Conservation (phyloP, 371 early-diverging fungal genomes). For the Mucor plumbeus region DNA sequence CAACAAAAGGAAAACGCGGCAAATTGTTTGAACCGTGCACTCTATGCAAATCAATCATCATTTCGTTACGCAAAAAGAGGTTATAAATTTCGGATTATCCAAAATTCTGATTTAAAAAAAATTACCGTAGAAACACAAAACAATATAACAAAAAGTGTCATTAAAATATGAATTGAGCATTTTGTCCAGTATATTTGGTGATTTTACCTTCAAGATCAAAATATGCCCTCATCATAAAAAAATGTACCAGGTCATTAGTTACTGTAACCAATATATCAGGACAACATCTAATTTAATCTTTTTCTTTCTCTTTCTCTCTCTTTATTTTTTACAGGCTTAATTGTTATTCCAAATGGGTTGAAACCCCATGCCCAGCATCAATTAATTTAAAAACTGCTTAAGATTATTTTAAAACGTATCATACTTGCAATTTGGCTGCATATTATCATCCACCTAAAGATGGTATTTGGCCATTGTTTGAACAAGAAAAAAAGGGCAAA, state of each 20-base stretch:
- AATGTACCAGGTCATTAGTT: conserved; percentile 36
- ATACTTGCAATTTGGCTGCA: no score
- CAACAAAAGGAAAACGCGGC: conserved; percentile 25
- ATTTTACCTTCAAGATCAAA: not conserved
- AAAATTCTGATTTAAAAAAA: conserved; percentile 56
- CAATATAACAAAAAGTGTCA: not conserved
- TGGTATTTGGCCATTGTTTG: conserved; percentile 75
- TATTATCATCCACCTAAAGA: conserved; percentile 71
- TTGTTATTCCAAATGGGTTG: conserved; percentile 81
- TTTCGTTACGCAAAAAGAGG: conserved; percentile 70
- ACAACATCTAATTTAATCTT: not conserved
- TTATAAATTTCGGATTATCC: conserved; percentile 54
- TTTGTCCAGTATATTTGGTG: not conserved
- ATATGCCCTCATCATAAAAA: conserved; percentile 40
- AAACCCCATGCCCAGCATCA: no score
- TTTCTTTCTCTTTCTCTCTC: conserved; percentile 16
- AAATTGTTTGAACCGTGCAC: conserved; percentile 10
- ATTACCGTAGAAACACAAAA: not conserved
- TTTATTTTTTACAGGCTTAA: no score
- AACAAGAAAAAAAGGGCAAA: conserved; percentile 36
- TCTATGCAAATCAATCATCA: conserved; percentile 58
- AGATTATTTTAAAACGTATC: no score
- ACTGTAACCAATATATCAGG: not conserved
- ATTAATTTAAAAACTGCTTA: no score
- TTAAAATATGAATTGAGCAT: no score